A percentile compares a stretch with the other conserved stretches of the same genome.
Evolutionary conservation across 73 alveolate genomes (phyloP).

Genomic region (Durusdinium trenchii): DNA sequence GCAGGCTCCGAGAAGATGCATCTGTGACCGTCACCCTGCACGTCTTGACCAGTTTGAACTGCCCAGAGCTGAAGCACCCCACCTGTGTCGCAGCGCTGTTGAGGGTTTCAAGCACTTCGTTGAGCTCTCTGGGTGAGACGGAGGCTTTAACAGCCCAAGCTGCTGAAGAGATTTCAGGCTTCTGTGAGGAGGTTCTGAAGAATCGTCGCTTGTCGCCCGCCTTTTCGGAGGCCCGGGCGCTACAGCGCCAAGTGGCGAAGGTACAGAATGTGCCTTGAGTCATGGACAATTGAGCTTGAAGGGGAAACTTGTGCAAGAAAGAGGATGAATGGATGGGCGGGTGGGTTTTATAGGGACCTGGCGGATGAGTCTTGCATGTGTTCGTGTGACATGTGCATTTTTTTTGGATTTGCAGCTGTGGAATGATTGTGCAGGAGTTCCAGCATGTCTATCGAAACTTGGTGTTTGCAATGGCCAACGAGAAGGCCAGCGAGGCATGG

Average conservation of each 20-base stretch:
- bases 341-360: too few species aligned
- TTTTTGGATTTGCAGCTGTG: not conserved
- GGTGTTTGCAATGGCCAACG: conserved; percentile 77
- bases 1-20: not conserved
- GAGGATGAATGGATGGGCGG: too few species aligned
- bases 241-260: too few species aligned
- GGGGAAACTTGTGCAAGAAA: too few species aligned
- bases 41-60: too few species aligned
- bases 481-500: conserved; percentile 70
- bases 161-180: not conserved
- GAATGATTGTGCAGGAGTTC: not conserved
- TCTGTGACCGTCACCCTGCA: not conserved
- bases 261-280: too few species aligned
- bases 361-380: too few species aligned
- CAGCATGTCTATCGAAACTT: conserved; percentile 84
- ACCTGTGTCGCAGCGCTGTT: conserved; percentile 32
- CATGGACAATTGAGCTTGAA: too few species aligned
- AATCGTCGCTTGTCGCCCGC: conserved; percentile 69
- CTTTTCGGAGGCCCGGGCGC: conserved; percentile 56
- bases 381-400: too few species aligned
- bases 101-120: not conserved
- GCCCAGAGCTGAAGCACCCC: conserved; percentile 3
- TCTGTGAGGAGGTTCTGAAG: conserved; percentile 32
- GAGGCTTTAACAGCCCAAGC: not conserved
- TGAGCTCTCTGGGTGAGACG: not conserved